Percentiles rank a stretch among this genome's conserved stretches.
Evolutionary conservation across 1,139 yeast species (phyloP).

Genomic region (Sugiyamaella xylanicola): DNA sequence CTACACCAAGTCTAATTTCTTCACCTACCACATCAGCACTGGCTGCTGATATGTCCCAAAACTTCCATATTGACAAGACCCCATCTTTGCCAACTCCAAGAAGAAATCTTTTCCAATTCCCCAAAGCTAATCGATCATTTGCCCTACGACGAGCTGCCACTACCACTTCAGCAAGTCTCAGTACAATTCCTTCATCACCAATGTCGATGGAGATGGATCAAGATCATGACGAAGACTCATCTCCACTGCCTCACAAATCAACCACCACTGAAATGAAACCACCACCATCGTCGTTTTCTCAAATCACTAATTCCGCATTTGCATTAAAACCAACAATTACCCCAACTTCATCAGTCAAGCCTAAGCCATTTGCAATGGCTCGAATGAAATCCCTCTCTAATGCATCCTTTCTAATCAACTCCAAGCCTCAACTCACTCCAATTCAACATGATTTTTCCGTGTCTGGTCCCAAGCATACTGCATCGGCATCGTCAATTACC

Average conservation of each 20-base stretch:
- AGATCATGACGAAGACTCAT: constrained; percentile 19
- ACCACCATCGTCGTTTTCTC: constrained; percentile 19
- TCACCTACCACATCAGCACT: constrained; percentile 45
- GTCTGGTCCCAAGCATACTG: constrained; percentile 9
- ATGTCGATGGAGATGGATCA: constrained; percentile 20
- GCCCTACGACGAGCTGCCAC: constrained; percentile 11
- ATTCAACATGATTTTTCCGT: constrained; percentile 13
- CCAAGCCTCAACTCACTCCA: constrained; percentile 25
- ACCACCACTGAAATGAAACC: constrained; percentile 8
- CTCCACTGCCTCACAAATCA: constrained; percentile 30
- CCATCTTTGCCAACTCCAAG: constrained; percentile 42
- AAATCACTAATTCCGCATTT: constrained; percentile 21
- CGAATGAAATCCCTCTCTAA: constrained; percentile 32
- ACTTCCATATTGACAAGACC: constrained; percentile 47
- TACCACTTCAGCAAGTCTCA: constrained; percentile 2
- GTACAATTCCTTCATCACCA: constrained; percentile 22
- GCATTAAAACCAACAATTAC: constrained; percentile 18
- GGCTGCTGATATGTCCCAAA: constrained; percentile 52
- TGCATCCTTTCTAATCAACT: constrained; percentile 27
- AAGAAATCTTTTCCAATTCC: constrained; percentile 38
- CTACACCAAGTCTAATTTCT: constrained; percentile 13
- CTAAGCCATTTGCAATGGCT: constrained; percentile 20
- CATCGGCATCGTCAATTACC: constrained; percentile 10
- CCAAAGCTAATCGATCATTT: constrained; percentile 19
- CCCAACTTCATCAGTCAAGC: constrained; percentile 16